These are phyloP conservation scores for Pochonia chlamydosporia DNA, from an alignment of 2,329 filamentous ascomycete genomes.

Conservation along the genomic window DNA sequence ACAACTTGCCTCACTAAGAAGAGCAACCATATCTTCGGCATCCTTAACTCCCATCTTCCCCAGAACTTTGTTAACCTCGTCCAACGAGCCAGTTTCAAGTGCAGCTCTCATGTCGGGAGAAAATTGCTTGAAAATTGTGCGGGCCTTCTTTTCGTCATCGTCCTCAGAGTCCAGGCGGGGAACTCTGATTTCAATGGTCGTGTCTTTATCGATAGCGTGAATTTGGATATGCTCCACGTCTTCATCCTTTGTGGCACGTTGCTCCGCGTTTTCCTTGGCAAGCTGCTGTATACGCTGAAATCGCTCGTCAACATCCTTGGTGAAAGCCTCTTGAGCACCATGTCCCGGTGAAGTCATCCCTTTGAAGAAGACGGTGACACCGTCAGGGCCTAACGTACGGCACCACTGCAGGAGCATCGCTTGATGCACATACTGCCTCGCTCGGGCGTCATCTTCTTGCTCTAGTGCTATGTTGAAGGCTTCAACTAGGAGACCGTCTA, in stretches of 20 bases:
- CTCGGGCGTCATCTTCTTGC: background rate
- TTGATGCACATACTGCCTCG: background rate
- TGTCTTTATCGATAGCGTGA: background rate
- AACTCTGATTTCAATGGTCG: background rate
- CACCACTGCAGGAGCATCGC: background rate
- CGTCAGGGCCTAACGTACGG: background rate
- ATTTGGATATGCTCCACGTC: background rate
- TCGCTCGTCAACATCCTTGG: background rate
- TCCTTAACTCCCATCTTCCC: background rate
- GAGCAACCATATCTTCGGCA: background rate
- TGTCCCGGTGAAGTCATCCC: background rate
- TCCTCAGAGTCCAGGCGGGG: background rate
- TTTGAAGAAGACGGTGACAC: background rate
- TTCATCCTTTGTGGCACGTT: background rate
- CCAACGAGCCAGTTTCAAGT: background rate
- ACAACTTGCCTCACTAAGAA: background rate
- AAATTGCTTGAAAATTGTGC: background rate
- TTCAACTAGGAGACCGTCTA: background rate
- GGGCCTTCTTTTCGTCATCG: background rate
- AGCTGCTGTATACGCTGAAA: background rate
- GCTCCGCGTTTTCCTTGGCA: background rate
- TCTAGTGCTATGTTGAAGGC: background rate
- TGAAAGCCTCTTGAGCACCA: background rate
- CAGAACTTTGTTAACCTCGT: background rate
- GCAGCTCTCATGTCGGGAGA: background rate